Conservation (phyloP, 2,329 filamentous ascomycete species). For the Leptodontidium sp. region DNA sequence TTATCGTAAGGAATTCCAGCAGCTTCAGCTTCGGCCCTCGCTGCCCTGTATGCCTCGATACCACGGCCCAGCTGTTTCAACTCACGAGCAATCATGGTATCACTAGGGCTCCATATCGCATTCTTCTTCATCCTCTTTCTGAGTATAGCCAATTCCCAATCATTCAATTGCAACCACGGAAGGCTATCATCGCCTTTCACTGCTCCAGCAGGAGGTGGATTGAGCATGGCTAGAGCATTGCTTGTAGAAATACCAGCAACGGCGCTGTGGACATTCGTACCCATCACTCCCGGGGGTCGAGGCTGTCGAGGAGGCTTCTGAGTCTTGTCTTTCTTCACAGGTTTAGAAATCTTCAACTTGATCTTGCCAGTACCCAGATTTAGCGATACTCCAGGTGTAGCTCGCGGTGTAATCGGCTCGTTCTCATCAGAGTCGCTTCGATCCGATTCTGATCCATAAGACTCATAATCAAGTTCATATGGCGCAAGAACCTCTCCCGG, state of each 20-base stretch:
- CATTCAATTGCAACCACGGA: slow-evolving; percentile 72
- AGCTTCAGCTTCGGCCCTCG: slow-evolving; percentile 70
- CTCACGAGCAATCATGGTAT: slow-evolving; percentile 85
- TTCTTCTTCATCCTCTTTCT: slow-evolving; percentile 94
- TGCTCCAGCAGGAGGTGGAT: slow-evolving; percentile 67
- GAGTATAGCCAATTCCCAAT: slow-evolving; percentile 71
- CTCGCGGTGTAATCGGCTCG: slow-evolving; percentile 47
- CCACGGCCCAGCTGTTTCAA: slow-evolving; percentile 75
- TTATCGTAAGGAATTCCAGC: slow-evolving; percentile 68
- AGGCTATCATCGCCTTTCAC: slow-evolving; percentile 65
- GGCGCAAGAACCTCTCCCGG: slow-evolving; percentile 72
- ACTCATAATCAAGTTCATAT: slow-evolving; percentile 70
- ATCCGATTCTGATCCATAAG: slow-evolving; percentile 51
- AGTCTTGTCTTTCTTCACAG: slow-evolving; percentile 34
- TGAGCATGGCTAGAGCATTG: slow-evolving; percentile 50
- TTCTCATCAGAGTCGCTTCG: slow-evolving; percentile 39
- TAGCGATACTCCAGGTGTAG: slow-evolving; percentile 37
- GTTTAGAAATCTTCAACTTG: slow-evolving; percentile 42
- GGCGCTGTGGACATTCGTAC: slow-evolving; percentile 47
- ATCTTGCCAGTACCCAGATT: slow-evolving; percentile 36
- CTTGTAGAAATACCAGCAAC: slow-evolving; percentile 49
- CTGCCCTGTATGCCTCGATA: slow-evolving; percentile 66
- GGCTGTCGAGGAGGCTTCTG: slow-evolving; percentile 43
- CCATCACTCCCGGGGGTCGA: slow-evolving; percentile 46
- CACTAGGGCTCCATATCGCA: slow-evolving; percentile 82